A percentile compares a stretch with the other conserved stretches of the same genome.
These are phyloP conservation scores for Pistacia integerrima DNA, from an alignment of 345 rosid species.

Conservation along the genomic window DNA sequence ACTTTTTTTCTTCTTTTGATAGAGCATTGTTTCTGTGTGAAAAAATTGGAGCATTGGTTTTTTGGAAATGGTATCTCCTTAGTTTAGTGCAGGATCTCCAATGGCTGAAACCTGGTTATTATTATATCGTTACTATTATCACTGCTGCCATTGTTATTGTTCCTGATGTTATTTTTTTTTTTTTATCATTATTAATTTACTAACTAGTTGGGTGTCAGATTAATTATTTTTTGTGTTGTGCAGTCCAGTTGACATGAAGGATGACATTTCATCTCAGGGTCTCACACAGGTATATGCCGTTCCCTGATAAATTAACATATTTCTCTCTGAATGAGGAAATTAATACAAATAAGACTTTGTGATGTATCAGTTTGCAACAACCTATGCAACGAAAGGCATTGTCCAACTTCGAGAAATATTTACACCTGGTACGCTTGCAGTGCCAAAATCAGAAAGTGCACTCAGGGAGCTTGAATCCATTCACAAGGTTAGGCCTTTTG, in stretches of 20 bases:
- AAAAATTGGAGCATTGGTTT: background rate
- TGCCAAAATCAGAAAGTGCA: conserved; percentile 63
- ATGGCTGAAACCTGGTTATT: background rate
- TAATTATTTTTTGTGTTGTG: conserved; percentile 26
- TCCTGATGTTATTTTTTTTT: no score
- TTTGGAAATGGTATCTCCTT: background rate
- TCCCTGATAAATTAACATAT: background rate
- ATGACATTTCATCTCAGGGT: conserved; percentile 82
- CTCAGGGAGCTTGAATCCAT: conserved; percentile 91
- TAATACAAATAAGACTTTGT: conserved; percentile 9
- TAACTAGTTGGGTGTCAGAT: conserved; percentile 13
- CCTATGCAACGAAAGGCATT: conserved; percentile 60
- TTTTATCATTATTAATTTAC: background rate
- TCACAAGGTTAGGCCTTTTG: conserved; percentile 65
- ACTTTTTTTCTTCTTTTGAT: background rate
- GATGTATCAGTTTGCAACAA: conserved; percentile 67
- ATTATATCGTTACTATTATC: no score
- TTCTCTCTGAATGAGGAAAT: conserved; percentile 8
- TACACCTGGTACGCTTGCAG: conserved; percentile 61
- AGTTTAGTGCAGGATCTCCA: background rate
- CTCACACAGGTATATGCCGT: conserved; percentile 59
- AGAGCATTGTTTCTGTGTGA: background rate
- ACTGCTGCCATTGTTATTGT: no score
- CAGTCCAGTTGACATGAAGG: conserved; percentile 85
- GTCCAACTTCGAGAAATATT: conserved; percentile 88